Evolutionary conservation across 352 stramenopile genomes (phyloP).

Genomic region (Pythium sukuiense): DNA sequence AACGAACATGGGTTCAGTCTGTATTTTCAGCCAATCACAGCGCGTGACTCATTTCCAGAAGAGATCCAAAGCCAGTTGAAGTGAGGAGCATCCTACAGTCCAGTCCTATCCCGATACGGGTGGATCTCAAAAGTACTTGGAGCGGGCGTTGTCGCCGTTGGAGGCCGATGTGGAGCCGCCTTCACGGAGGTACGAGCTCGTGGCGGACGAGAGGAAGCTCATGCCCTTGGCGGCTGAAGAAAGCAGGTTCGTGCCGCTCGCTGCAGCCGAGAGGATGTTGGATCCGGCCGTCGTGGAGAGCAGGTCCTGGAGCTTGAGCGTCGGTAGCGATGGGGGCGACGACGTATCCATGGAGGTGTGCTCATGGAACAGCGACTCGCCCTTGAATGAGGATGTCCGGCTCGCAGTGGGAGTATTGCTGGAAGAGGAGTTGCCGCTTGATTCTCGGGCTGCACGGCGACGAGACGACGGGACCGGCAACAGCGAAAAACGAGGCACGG

Average conservation of each 20-base stretch:
- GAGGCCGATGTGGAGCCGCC: slow-evolving; percentile 5
- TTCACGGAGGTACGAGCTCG: slow-evolving; percentile 59
- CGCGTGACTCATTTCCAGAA: slow-evolving; percentile 4
- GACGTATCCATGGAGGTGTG: not conserved
- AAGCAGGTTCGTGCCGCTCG: slow-evolving; percentile 64
- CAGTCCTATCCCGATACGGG: not conserved
- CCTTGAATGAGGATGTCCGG: slow-evolving; percentile 1
- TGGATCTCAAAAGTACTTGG: slow-evolving; percentile 68
- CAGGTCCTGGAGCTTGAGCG: slow-evolving; percentile 53
- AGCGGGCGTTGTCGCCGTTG: slow-evolving; percentile 28
- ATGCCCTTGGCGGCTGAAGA: slow-evolving; percentile 81
- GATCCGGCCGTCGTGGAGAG: slow-evolving; percentile 33
- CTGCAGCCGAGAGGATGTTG: slow-evolving; percentile 63
- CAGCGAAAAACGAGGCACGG: slow-evolving; percentile 78
- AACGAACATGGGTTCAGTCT: slow-evolving; percentile 28
- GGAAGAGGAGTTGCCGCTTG: slow-evolving; percentile 6
- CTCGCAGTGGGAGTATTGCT: slow-evolving; percentile 13
- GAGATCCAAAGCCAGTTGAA: slow-evolving; percentile 28
- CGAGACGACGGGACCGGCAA: slow-evolving; percentile 65
- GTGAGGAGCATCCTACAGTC: not conserved
- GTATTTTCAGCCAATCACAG: slow-evolving; percentile 18
- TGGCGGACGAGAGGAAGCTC: slow-evolving; percentile 78
- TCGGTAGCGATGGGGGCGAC: slow-evolving; percentile 23
- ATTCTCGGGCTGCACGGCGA: slow-evolving; percentile 52
- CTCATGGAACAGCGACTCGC: slow-evolving; percentile 29